Base-by-base conservation (phyloP, 2,329 filamentous ascomycete species). In the Sodiomyces alkalinus region DNA sequence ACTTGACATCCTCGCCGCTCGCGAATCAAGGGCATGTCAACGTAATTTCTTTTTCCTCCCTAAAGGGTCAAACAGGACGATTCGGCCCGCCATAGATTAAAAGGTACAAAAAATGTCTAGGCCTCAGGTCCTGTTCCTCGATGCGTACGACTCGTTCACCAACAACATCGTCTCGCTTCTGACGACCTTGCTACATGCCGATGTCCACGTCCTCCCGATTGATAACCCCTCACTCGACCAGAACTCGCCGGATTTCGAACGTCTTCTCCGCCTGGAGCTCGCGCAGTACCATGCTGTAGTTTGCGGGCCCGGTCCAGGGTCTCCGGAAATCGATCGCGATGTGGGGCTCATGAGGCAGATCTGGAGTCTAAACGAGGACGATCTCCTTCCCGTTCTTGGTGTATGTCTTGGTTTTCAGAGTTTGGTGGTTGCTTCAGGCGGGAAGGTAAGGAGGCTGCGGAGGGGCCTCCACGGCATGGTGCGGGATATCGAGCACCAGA, bases 141-240 rank as follows among this genome's bases (percentile, higher is more conserved):
- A 96, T 51, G 86, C 87, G 36, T 92, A 92, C 54, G 90, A 98
- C 58, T 94, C 86, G 22, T 98, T 94, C 55, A 82, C 85, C 31
- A 86, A 92, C 56, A 96, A 94, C 56, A 90, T 96, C 43, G 74
- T 92, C 29, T 75, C 80, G 5, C 68, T 93, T 19, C 64, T 96
- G 26, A 68, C 78, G 41, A 72, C 76, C 4, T 63, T 71, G 4
- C 63, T 92, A 7, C 56, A 64, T 33, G 78, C 69, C 13, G 60
- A 74, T 11, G 76, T 92, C 19, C 68, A 68, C 25, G 68, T 80
- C 23, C 61, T 92, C 33, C 71, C 69, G 37, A 85, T 92, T 41
- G 80, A 82, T 42, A 60, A 60, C n/a, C 49, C 60, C 3, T 56
- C 64, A 29, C 56, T 68, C 26, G 39, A 55, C 17, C 53, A 56